Percentiles rank a stretch among this genome's conserved stretches.
These are phyloP conservation scores for Aspergillus glaucus DNA, from an alignment of 2,329 filamentous ascomycete species.

Conservation along the genomic window DNA sequence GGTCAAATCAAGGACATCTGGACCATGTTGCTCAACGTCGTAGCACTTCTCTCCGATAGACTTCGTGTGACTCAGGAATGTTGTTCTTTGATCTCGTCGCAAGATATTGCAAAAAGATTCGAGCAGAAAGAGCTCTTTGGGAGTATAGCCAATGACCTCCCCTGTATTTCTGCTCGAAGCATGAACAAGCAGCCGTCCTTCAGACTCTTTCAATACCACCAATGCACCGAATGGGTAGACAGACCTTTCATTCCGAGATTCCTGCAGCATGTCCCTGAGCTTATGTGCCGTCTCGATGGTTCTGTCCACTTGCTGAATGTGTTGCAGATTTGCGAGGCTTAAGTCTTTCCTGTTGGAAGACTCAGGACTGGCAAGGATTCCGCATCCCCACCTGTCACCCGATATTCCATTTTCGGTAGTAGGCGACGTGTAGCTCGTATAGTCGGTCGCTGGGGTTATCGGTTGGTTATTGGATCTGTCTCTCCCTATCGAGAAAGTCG, in stretches of 20 bases:
- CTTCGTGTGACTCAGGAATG: conserved; percentile 73
- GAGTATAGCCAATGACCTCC: conserved; percentile 65
- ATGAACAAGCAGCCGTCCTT: conserved; percentile 60
- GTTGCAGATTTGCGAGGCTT: not conserved
- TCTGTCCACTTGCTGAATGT: not conserved
- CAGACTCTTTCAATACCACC: conserved; percentile 61
- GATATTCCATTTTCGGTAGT: not conserved
- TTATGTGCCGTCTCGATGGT: not conserved
- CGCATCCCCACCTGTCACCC: not conserved
- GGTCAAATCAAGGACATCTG: conserved; percentile 74
- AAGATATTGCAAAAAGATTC: conserved; percentile 73
- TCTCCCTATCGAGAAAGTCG: conserved; percentile 1
- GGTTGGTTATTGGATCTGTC: conserved; percentile 2
- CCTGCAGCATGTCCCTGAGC: not conserved
- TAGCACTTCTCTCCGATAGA: conserved; percentile 75
- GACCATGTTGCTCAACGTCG: conserved; percentile 66
- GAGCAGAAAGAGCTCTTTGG: conserved; percentile 65
- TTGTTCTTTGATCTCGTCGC: conserved; percentile 72
- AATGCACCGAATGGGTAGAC: conserved; percentile 73
- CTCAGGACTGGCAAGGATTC: not conserved
- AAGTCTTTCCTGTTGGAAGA: not conserved
- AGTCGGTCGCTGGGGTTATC: conserved; percentile 1
- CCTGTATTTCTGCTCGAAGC: conserved; percentile 74
- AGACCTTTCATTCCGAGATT: conserved; percentile 62
- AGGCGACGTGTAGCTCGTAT: not conserved